Evolutionary conservation across 2,329 filamentous ascomycete genomes (phyloP), one percentile per base, ranked within the genome.

Genomic region (Madurella mycetomatis): DNA sequence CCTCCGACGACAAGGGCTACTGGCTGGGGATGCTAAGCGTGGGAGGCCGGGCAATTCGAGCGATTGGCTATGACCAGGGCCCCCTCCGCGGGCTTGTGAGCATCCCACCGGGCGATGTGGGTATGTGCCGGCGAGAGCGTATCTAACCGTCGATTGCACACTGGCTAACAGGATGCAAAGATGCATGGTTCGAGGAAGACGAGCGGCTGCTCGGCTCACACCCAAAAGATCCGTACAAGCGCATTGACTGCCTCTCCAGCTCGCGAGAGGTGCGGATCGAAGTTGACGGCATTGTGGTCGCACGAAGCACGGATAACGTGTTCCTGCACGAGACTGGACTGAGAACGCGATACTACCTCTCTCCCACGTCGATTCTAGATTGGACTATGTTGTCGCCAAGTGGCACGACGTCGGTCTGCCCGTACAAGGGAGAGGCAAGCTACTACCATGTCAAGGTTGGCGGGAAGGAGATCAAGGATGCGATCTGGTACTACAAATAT

Each of bases 221-320:
- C 55, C 84, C 84, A 0, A 86, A 86, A 58, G 84, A 87, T 51
- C 85, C 84, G 0, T 86, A 80, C 69, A 85, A 84, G 60, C 77
- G 85, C 12, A 72, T 88, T 56, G 84, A 87, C 53, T 77, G 83
- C 25, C 66, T 87, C 5, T 71, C 72, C 1, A 85, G 82, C 0
- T 71, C 73, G 1, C 78, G 84, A 1, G 67, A 67, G 1, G 66
- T 87, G 34, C 72, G 76, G 11, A 72, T 87, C 39, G 71, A 72
- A 18, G 60, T 80, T 4, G 66, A 70, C 8, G 80, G 80, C 2
- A 65, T 64, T 2, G 70, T 71, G 0, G 67, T 86, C 1, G 77
- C 75, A n/a, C 71, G 76, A 15, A 71, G 76, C 0, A 59, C 64
- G 1, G 74, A 72, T 2, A 69, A 70, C 0, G 71, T 81, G 47